Evolutionary conservation across 73 alveolate genomes (phyloP).

Genomic region (Diophrys sp.): DNA sequence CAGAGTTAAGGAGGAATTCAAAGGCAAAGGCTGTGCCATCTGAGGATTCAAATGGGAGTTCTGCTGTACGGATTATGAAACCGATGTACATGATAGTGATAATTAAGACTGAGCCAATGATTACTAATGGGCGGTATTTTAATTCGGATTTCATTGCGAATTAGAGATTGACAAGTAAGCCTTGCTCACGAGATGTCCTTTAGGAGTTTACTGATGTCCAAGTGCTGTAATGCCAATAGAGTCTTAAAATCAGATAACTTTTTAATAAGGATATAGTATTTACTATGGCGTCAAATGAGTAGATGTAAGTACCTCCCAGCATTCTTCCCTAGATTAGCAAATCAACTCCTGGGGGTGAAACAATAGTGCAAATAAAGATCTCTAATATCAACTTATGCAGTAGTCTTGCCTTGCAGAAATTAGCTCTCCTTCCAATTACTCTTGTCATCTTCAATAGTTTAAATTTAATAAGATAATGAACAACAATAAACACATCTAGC

Average conservation of each 20-base stretch:
- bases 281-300: slow-evolving; percentile 40
- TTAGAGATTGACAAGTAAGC: slow-evolving; percentile 12
- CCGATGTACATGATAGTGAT: slow-evolving; percentile 45
- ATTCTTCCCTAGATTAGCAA: slow-evolving; percentile 33
- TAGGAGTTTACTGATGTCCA: slow-evolving; percentile 29
- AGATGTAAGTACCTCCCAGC: slow-evolving; percentile 48
- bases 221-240: slow-evolving; percentile 46
- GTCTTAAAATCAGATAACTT: slow-evolving; percentile 34
- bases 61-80: slow-evolving; percentile 40
- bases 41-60: slow-evolving; percentile 22
- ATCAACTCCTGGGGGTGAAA: slow-evolving; percentile 42
- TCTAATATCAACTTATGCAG: slow-evolving; percentile 30
- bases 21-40: slow-evolving; percentile 18
- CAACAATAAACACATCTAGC: slow-evolving; percentile 12
- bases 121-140: slow-evolving; percentile 26
- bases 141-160: slow-evolving; percentile 44
- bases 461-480: slow-evolving; percentile 5
- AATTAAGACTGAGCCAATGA: slow-evolving; percentile 31
- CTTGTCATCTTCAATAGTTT: slow-evolving; percentile 27
- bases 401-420: slow-evolving; percentile 32
- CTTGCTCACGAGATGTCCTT: slow-evolving; percentile 10
- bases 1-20: slow-evolving; percentile 44
- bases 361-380: slow-evolving; percentile 15
- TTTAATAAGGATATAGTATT: slow-evolving; percentile 33
- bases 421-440: slow-evolving; percentile 19